These are phyloP conservation scores for Jaapia argillacea DNA, from an alignment of 768 basidiomycete species.

Conservation along the genomic window DNA sequence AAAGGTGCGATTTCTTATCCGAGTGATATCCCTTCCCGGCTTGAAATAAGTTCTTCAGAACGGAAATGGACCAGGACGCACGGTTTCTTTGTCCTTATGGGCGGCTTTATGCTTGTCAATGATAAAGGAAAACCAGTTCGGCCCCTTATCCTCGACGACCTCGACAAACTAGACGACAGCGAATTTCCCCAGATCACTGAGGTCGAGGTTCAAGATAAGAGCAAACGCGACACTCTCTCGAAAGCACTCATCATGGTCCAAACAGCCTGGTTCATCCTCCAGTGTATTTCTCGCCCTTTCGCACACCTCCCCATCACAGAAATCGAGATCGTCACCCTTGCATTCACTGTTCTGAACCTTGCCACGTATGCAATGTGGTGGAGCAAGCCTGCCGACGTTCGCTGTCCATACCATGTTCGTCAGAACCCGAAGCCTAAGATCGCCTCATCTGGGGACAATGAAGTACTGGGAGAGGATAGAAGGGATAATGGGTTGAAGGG, in stretches of 20 bases:
- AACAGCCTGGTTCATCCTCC: constrained; percentile 21
- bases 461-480: too few species aligned
- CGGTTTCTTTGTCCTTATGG: constrained; percentile 3
- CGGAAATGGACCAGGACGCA: constrained; percentile 4
- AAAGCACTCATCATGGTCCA: constrained; percentile 12
- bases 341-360: constrained; percentile 7
- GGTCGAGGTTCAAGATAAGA: constrained; percentile 4
- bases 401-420: too few species aligned
- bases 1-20: background rate
- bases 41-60: background rate
- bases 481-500: too few species aligned
- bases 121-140: background rate
- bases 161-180: too few species aligned
- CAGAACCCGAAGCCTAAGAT: too few species aligned
- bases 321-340: constrained; percentile 22
- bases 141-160: too few species aligned
- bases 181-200: background rate
- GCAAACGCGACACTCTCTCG: background rate
- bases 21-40: background rate
- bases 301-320: constrained; percentile 16
- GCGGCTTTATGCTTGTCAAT: constrained; percentile 1
- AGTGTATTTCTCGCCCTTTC: constrained; percentile 15
- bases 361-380: constrained; percentile 5
- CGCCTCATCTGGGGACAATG: too few species aligned
- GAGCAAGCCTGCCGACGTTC: constrained; percentile 2